Evolutionary conservation across 2,329 filamentous ascomycete genomes (phyloP).

Genomic region (Raffaelea ambrosiae): DNA sequence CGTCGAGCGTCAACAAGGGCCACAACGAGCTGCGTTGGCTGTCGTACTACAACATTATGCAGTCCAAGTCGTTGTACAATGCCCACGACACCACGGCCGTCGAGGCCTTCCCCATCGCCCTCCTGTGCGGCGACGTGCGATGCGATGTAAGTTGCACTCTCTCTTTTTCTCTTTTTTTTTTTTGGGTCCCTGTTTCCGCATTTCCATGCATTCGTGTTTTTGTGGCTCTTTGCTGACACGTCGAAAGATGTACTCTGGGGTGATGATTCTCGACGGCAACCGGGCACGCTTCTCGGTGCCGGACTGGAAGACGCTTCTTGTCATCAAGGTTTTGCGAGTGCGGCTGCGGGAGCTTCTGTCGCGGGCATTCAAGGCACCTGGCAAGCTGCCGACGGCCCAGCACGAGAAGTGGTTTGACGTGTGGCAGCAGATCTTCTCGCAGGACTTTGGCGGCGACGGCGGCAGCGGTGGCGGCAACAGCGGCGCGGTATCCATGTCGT

Average conservation of each 20-base stretch:
- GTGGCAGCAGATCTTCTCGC: conserved; percentile 62
- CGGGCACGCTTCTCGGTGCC: conserved; percentile 72
- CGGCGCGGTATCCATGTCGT: not conserved
- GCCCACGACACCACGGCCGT: conserved; percentile 81
- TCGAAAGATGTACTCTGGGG: conserved; percentile 71
- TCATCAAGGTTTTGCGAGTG: conserved; percentile 70
- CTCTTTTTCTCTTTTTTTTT: not conserved
- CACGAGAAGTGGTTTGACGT: conserved; percentile 67
- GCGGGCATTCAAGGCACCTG: conserved; percentile 59
- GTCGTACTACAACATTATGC: conserved; percentile 97
- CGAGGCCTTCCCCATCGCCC: conserved; percentile 71
- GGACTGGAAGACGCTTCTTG: conserved; percentile 86
- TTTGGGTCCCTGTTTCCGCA: not conserved
- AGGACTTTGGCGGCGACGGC: conserved; percentile 27
- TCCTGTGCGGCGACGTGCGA: conserved; percentile 82
- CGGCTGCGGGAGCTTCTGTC: conserved; percentile 69
- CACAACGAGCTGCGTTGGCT: conserved; percentile 65
- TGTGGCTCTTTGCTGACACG: conserved; percentile 23
- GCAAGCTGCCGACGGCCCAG: conserved; percentile 53
- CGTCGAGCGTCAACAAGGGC: conserved; percentile 80
- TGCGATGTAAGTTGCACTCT: conserved; percentile 55
- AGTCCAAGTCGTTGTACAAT: conserved; percentile 79
- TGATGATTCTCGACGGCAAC: conserved; percentile 81
- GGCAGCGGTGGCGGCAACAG: not conserved
- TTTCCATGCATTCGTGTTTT: not conserved